Base-by-base conservation (phyloP, 352 stramenopile genomes). In the Globisporangium okanoganense region DNA sequence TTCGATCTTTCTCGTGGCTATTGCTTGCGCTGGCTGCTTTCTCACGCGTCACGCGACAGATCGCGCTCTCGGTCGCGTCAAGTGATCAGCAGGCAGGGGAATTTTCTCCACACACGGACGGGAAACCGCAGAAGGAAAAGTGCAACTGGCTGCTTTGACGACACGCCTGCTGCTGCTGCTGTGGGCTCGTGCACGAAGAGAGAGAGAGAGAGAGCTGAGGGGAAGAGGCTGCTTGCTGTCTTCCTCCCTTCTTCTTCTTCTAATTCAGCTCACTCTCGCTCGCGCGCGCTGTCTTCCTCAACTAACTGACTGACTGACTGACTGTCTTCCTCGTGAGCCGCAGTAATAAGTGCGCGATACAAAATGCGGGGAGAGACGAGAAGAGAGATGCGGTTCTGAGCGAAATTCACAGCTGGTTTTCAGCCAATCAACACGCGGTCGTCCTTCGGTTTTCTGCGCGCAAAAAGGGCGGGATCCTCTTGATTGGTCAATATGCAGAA, bases 1-100 rank as follows among this genome's bases (percentile, higher is more conserved):
- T 64, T 60, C 58, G 49, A 55, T 18, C 18, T 55, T 55, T 41
- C 29, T n/a, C 29, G 48, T 40, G 14, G n/a, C 48, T 40, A 24
- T 54, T 25, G 36, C 36, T 13, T 14, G 36, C 36, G 16, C 40
- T 45, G 40, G 16, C 18, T 45, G n/a, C 40, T 18, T 16, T 43
- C 14, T 33, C 29, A 33, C 29, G 29, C 3, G 3, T 33, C 29
- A 33, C 29, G 29, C 29, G 29, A 33, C 29, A 33, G 29, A 33
- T n/a, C n/a, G n/a, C n/a, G n/a, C n/a, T n/a, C n/a, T 43, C 14
- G 13, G 36, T 43, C 36, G 18, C 36, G 36, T 43, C 36, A 43
- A 43, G 13, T n/a, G 36, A 14, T 43, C 35, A 12, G 35, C 7
- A 0, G 35, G 36, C 36, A 14, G 13, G 36, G 36, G 13, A 43